A percentile compares a stretch with the other conserved stretches of the same genome.
Conservation (phyloP, 148 eudicot genomes). For the Cornus kousa region DNA sequence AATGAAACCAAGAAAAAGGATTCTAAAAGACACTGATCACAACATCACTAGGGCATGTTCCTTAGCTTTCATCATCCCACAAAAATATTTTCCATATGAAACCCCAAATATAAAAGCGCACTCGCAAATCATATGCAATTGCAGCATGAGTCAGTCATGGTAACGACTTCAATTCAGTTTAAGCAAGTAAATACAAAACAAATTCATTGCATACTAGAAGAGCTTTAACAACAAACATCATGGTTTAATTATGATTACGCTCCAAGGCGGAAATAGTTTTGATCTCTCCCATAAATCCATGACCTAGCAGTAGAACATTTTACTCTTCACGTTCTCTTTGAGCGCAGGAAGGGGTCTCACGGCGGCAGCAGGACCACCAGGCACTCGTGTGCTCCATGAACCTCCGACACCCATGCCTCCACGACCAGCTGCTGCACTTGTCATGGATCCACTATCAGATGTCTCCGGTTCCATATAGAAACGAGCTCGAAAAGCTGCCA, state of each 20-base stretch:
- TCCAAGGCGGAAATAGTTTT: not conserved
- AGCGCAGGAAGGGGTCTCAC: conserved; percentile 73
- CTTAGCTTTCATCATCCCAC: no score
- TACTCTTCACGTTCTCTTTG: conserved; percentile 66
- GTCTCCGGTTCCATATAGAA: conserved; percentile 74
- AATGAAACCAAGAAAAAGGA: no score
- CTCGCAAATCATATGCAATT: not conserved
- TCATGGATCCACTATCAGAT: conserved; percentile 62
- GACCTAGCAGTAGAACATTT: conserved; percentile 58
- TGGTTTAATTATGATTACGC: not conserved
- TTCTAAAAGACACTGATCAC: no score
- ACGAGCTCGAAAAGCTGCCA: conserved; percentile 77
- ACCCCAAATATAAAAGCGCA: not conserved
- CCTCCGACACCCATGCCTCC: conserved; percentile 30
- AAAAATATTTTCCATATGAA: no score
- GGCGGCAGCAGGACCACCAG: conserved; percentile 43
- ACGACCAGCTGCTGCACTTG: conserved; percentile 44
- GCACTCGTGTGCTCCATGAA: conserved; percentile 42
- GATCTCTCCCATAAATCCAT: not conserved
- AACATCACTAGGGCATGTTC: no score
- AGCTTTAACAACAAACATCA: not conserved
- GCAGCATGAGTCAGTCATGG: no score
- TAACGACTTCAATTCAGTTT: not conserved
- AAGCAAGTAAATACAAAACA: not conserved
- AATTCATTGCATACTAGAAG: not conserved